Evolutionary conservation across 2,329 filamentous ascomycete species (phyloP).

Genomic region (Sporothrix brunneoviolacea): DNA sequence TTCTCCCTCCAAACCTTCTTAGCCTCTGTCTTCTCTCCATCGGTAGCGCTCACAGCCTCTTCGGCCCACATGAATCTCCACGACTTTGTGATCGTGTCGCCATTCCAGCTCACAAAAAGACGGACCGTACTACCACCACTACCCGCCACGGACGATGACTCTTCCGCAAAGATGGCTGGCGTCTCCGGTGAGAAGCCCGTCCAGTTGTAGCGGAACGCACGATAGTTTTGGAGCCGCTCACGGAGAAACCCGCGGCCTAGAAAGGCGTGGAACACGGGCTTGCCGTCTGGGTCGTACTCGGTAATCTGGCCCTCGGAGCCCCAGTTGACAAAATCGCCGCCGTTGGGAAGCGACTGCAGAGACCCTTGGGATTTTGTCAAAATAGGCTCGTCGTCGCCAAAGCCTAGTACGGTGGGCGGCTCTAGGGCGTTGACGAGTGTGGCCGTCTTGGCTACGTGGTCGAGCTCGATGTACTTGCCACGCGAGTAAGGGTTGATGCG

Average conservation of each 20-base stretch:
- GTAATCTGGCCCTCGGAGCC: conserved; percentile 43
- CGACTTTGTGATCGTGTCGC: conserved; percentile 31
- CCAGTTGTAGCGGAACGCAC: conserved; percentile 49
- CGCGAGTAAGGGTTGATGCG: conserved; percentile 28
- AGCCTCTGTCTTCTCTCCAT: not conserved
- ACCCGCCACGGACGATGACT: conserved; percentile 17
- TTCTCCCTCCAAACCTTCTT: not conserved
- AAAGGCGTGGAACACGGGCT: conserved; percentile 46
- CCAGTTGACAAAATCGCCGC: conserved; percentile 51
- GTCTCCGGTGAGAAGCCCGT: conserved; percentile 37
- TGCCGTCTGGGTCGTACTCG: conserved; percentile 41
- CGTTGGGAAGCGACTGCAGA: conserved; percentile 48
- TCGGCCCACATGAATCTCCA: conserved; percentile 20
- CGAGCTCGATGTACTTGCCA: conserved; percentile 40
- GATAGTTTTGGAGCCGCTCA: conserved; percentile 44
- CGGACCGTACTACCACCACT: conserved; percentile 12
- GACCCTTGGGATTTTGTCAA: conserved; percentile 30
- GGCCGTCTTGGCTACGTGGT: conserved; percentile 36
- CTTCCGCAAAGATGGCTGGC: conserved; percentile 23
- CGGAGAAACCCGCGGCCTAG: conserved; percentile 33
- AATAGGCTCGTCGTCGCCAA: not conserved
- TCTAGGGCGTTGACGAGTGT: conserved; percentile 39
- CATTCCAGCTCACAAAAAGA: conserved; percentile 39
- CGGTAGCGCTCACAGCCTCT: not conserved
- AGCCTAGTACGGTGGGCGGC: conserved; percentile 28